A percentile compares a stretch with the other conserved stretches of the same genome.
phyloP scores from a whole-genome alignment of 495 filamentous ascomycete species.

The Haplographium delicatum region DNA sequence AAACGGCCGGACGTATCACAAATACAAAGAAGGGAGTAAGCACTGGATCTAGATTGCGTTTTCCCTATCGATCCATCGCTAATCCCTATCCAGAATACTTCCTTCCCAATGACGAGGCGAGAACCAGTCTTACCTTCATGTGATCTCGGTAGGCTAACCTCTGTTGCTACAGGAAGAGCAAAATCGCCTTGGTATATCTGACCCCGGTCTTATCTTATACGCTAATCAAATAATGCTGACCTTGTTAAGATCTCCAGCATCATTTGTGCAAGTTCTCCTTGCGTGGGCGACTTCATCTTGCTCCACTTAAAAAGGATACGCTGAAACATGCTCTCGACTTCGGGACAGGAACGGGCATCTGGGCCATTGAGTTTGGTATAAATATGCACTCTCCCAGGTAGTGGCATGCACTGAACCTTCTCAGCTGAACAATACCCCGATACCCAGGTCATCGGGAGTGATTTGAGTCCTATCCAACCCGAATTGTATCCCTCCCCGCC shows the following conservation, averaged over 20 bases:
- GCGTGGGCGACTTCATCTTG: conserved; percentile 37
- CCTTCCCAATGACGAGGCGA: conserved; percentile 25
- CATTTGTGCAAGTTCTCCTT: conserved; percentile 46
- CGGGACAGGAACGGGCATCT: conserved; percentile 52
- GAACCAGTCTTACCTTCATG: neutral
- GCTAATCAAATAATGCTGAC: conserved; percentile 34
- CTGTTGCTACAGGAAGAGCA: neutral
- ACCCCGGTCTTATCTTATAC: conserved; percentile 42
- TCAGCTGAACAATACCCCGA: conserved; percentile 20
- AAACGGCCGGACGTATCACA: conserved; percentile 11
- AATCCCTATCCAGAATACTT: conserved; percentile 28
- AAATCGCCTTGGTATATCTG: conserved; percentile 36
- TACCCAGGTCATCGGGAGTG: conserved; percentile 42
- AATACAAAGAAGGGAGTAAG: conserved; percentile 29
- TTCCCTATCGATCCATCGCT: conserved; percentile 27
- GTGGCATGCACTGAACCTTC: neutral
- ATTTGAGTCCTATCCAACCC: conserved; percentile 32
- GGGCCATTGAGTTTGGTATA: conserved; percentile 45
- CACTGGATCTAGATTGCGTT: neutral
- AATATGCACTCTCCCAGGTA: conserved; percentile 29
- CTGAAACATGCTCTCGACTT: conserved; percentile 48
- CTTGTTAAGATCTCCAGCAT: conserved; percentile 41
- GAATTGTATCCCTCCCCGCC: conserved; percentile 17
- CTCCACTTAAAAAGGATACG: conserved; percentile 27
- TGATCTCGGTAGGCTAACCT: neutral